Evolutionary conservation across 2,329 filamentous ascomycete species (phyloP), one percentile per base, ranked within the genome.

Genomic region (Ploettnerulaceae sp.): DNA sequence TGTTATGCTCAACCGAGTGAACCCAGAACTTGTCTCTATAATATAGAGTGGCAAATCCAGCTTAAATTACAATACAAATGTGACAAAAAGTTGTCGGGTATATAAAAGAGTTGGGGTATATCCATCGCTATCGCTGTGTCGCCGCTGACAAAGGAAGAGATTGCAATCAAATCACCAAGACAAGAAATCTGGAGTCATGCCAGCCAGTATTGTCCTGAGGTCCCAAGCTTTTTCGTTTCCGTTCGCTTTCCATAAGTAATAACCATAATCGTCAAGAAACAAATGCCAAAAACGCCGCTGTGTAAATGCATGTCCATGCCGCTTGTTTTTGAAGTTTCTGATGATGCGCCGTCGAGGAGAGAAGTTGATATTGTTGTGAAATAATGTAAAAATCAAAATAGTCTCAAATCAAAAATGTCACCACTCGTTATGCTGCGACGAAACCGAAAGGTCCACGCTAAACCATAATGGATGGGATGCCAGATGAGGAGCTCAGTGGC

Each of bases 131-230:
- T 54, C 52, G 53, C 51, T 51, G 48, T 49, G 44, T 51, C 48
- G 29, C 43, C 42, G 40, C 31, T 46, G 48, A 51, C 42, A 45
- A 53, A 51, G 48, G 44, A 52, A 56, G 34, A 54, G 45, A 55
- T 52, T 45, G 31, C 43, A 29, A 47, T 40, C 32, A 39, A 51
- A 52, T 57, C 55, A 57, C 55, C 54, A 58, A 53, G 52, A 55
- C 46, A 54, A 49, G 32, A 32, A 29, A 50, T 51, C 57, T 50
- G 54, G 57, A 59, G 50, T 59, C 57, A 45, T 59, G 47, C 57
- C 57, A 58, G 57, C 57, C 55, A 59, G 52, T 18, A 15, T 48
- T 48, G 48, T 55, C 57, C 48, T 56, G 56, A 60, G 57, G 57
- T 55, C 57, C 57, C 57, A 57, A 55, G 28, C 41, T 48, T 55